A percentile compares a stretch with the other conserved stretches of the same genome.
Conservation (phyloP, 768 basidiomycete genomes). For the Termitomyces sp. region DNA sequence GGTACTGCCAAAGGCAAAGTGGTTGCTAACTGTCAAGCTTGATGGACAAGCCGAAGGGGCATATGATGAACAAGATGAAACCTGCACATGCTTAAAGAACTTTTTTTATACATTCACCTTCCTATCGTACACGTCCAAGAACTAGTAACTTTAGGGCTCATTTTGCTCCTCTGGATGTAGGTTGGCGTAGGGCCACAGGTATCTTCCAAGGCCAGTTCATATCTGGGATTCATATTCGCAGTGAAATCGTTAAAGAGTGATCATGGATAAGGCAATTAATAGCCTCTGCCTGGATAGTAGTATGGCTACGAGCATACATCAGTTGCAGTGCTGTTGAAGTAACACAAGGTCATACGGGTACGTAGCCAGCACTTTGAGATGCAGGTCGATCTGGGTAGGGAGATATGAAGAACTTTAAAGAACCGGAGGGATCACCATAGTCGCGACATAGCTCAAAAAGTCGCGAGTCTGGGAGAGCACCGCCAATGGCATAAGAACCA, state of each 20-base stretch:
- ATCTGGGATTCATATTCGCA: not conserved
- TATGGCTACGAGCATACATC: conserved; percentile 4
- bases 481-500: conserved; percentile 38
- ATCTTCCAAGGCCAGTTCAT: not conserved
- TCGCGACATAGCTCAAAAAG: conserved; percentile 40
- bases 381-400: conserved; percentile 40
- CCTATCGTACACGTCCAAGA: conserved; percentile 15
- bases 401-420: conserved; percentile 49
- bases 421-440: conserved; percentile 43
- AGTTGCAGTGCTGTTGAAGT: not conserved
- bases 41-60: conserved; percentile 2
- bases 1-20: not conserved
- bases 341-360: conserved; percentile 9
- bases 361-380: conserved; percentile 12
- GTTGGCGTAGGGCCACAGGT: not conserved
- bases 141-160: conserved; percentile 4
- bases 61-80: not conserved
- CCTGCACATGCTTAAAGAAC: conserved; percentile 1
- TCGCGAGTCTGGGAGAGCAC: conserved; percentile 33
- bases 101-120: conserved; percentile 17
- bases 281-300: conserved; percentile 8
- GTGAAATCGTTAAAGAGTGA: not conserved
- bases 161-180: not conserved
- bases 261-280: not conserved
- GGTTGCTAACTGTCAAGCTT: conserved; percentile 9